Evolutionary conservation across 768 basidiomycete species (phyloP).

Genomic region (Thelephora ganbajun): DNA sequence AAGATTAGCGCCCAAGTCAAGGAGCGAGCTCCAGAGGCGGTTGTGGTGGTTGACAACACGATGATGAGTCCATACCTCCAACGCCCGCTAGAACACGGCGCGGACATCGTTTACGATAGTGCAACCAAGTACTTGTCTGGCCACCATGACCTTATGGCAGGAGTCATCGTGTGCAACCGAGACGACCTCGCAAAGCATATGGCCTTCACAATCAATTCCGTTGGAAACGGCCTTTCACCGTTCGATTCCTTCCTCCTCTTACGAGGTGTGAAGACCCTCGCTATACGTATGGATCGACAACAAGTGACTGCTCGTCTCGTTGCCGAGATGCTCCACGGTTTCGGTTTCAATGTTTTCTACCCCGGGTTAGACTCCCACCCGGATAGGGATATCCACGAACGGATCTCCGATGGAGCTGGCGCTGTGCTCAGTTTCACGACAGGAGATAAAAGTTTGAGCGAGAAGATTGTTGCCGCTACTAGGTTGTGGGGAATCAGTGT

Average conservation of each 20-base stretch:
- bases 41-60: slow-evolving; percentile 91
- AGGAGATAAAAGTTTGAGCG: slow-evolving; percentile 78
- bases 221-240: slow-evolving; percentile 89
- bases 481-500: slow-evolving; percentile 96
- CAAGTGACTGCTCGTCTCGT: slow-evolving; percentile 72
- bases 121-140: slow-evolving; percentile 97
- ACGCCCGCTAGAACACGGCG: slow-evolving; percentile 87
- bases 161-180: slow-evolving; percentile 82
- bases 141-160: slow-evolving; percentile 99
- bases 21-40: slow-evolving; percentile 61
- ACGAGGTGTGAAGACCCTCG: slow-evolving; percentile 91
- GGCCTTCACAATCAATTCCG: slow-evolving; percentile 82
- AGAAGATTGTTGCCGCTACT: slow-evolving; percentile 85
- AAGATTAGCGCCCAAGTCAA: slow-evolving; percentile 76
- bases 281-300: slow-evolving; percentile 91
- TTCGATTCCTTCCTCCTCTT: slow-evolving; percentile 95
- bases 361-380: slow-evolving; percentile 80
- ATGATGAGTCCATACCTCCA: slow-evolving; percentile 99
- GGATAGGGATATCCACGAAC: slow-evolving; percentile 75
- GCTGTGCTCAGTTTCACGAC: slow-evolving; percentile 94
- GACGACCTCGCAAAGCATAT: slow-evolving; percentile 88
- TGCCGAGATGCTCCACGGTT: slow-evolving; percentile 67
- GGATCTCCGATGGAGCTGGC: slow-evolving; percentile 80
- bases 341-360: slow-evolving; percentile 88
- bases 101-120: slow-evolving; percentile 95